Conservation (phyloP, 2,329 filamentous ascomycete genomes). For the Colletotrichum echinochloae region DNA sequence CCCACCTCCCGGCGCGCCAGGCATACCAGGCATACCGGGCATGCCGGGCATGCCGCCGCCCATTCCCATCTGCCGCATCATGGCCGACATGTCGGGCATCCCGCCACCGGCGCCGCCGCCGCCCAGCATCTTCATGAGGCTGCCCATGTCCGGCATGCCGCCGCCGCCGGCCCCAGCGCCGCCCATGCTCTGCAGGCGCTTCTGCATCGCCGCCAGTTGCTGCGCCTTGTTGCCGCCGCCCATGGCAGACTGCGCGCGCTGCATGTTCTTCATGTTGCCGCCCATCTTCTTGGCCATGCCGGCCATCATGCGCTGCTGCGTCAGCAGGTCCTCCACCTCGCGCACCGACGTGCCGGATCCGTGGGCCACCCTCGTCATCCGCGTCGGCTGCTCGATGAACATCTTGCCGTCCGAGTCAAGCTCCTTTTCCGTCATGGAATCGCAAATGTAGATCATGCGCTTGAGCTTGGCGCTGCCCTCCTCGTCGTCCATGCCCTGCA, state of each 20-base stretch:
- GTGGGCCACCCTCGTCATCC: constrained; percentile 91
- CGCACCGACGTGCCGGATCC: constrained; percentile 91
- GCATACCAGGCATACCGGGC: constrained; percentile 57
- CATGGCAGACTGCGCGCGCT: constrained; percentile 91
- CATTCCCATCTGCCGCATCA: constrained; percentile 80
- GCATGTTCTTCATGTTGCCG: constrained; percentile 97
- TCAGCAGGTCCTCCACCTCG: constrained; percentile 97
- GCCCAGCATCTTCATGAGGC: constrained; percentile 92
- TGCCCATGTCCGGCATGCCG: constrained; percentile 63
- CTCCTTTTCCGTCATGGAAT: constrained; percentile 97
- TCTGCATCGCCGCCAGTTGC: constrained; percentile 97
- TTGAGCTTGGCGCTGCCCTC: constrained; percentile 94
- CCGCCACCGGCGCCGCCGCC: constrained; percentile 73
- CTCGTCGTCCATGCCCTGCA: constrained; percentile 96
- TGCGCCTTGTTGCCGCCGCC: constrained; percentile 91
- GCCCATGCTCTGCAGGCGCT: constrained; percentile 92
- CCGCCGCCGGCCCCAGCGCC: constrained; percentile 73
- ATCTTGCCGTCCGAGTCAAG: constrained; percentile 95
- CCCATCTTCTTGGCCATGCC: constrained; percentile 99
- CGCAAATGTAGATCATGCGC: constrained; percentile 99
- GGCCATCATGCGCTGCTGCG: constrained; percentile 98
- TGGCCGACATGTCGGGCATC: constrained; percentile 64
- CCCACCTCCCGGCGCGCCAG: constrained; percentile 33
- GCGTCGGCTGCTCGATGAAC: constrained; percentile 89
- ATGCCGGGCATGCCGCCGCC: constrained; percentile 66